Evolutionary conservation across 495 filamentous ascomycete genomes (phyloP), one percentile per base, ranked within the genome.

Genomic region (Daldinia decipiens): DNA sequence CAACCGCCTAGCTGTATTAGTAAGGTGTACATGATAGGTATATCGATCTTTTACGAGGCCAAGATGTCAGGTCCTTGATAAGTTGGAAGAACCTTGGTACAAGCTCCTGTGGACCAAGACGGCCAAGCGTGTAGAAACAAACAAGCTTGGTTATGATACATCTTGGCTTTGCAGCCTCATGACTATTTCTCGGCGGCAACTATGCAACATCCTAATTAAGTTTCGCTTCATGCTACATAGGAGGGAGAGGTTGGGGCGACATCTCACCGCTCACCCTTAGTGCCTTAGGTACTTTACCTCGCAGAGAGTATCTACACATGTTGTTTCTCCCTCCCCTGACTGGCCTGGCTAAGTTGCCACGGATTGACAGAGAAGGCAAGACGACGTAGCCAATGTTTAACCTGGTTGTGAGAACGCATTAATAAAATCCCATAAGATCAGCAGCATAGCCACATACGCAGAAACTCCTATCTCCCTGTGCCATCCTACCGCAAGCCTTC

Each of bases 111-210:
- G 36, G 34, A 52, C 52, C 52, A 55, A 57, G 51, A 45, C 45
- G n/a, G 21, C 47, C 31, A 65, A 55, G 67, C 40, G 6, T 15
- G 51, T 8, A 43, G 43, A 24, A 57, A 57, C 55, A 51, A 51
- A 19, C 56, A 34, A 51, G 31, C 11, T 15, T 26, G 21, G 11
- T 11, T 59, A 50, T 50, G 67, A 65, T 59, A 65, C 61, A 15
- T 43, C 61, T 65, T 59, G 31, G 67, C 45, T 21, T 57, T 62
- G 52, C 62, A 52, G 62, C 62, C 51, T 65, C 34, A 50, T 53
- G 34, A 29, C 17, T 53, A 4, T 4, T 31, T 31, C 27, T 29
- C 17, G 43, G 43, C 43, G 19, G 43, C 19, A 47, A 21, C 43
- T 53, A 31, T 4, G 50, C 50, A 5, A 15, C 19, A 52, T 24